Evolutionary conservation across 2,329 filamentous ascomycete species (phyloP).

Genomic region (Colletotrichum scovillei): DNA sequence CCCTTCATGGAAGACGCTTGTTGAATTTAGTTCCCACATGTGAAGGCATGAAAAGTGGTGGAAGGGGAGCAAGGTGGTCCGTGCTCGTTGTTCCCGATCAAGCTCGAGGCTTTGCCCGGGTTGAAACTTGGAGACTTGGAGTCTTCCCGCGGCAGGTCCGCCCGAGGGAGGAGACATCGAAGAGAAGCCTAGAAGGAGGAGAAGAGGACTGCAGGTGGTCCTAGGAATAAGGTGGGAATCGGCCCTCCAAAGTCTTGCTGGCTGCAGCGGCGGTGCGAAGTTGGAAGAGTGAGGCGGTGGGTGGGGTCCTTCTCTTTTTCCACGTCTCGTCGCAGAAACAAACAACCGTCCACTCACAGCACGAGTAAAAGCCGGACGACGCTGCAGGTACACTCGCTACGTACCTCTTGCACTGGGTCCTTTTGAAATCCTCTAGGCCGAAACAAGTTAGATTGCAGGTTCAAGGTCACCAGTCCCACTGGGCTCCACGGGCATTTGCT

Average conservation of each 20-base stretch:
- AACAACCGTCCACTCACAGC: constrained; percentile 19
- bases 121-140: neutral
- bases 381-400: constrained; percentile 33
- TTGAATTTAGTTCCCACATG: constrained; percentile 16
- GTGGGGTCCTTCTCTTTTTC: constrained; percentile 14
- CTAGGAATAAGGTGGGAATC: no score
- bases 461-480: constrained; percentile 10
- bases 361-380: constrained; percentile 24
- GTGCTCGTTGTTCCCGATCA: neutral
- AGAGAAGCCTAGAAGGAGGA: neutral
- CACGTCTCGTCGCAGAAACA: constrained; percentile 6
- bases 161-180: constrained; percentile 18
- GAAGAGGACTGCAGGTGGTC: neutral
- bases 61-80: constrained; percentile 13
- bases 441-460: constrained; percentile 14
- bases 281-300: constrained; percentile 28
- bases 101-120: constrained; percentile 20
- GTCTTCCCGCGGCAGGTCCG: constrained; percentile 18
- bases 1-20: neutral
- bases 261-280: neutral
- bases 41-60: neutral
- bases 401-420: constrained; percentile 8
- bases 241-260: no score
- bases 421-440: neutral
- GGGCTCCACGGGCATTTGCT: constrained; percentile 15